These are phyloP conservation scores for Lepidium campestre DNA, from an alignment of 441 rosid genomes.

Conservation along the genomic window DNA sequence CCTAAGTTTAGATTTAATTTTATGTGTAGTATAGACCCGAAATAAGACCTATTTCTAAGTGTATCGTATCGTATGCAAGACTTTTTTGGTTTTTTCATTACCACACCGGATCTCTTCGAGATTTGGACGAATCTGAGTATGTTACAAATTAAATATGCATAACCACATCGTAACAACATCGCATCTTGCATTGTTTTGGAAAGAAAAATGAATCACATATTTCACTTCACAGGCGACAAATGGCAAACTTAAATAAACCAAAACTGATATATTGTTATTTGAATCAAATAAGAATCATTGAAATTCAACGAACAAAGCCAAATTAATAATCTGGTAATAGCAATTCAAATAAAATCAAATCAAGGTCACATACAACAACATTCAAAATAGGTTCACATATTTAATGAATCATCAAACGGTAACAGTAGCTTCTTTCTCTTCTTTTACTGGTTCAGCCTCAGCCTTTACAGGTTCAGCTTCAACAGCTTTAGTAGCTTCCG, in stretches of 20 bases:
- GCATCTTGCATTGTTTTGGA: too few species aligned
- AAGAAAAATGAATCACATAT: too few species aligned
- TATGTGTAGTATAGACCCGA: too few species aligned
- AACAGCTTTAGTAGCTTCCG: background rate
- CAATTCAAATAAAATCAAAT: conserved; percentile 3
- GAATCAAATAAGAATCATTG: conserved; percentile 13
- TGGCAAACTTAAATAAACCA: background rate
- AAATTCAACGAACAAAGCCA: conserved; percentile 17
- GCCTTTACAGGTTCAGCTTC: conserved; percentile 8
- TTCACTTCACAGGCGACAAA: background rate
- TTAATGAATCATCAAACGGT: conserved; percentile 20
- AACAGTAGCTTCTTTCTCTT: conserved; percentile 20
- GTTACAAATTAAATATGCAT: too few species aligned
- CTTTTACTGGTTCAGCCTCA: conserved; percentile 4
- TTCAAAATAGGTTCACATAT: conserved; percentile 8
- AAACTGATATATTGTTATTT: conserved; percentile 21
- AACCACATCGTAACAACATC: too few species aligned
- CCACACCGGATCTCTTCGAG: too few species aligned
- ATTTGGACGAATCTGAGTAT: too few species aligned
- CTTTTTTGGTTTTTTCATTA: too few species aligned
- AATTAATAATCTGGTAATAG: conserved; percentile 14
- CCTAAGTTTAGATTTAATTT: too few species aligned
- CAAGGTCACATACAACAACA: conserved; percentile 18
- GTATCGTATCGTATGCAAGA: too few species aligned
- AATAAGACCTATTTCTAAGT: too few species aligned